Percentiles rank a stretch among this genome's conserved stretches.
These are phyloP conservation scores for Pythium guiyangense DNA, from an alignment of 352 stramenopile species.

Conservation along the genomic window DNA sequence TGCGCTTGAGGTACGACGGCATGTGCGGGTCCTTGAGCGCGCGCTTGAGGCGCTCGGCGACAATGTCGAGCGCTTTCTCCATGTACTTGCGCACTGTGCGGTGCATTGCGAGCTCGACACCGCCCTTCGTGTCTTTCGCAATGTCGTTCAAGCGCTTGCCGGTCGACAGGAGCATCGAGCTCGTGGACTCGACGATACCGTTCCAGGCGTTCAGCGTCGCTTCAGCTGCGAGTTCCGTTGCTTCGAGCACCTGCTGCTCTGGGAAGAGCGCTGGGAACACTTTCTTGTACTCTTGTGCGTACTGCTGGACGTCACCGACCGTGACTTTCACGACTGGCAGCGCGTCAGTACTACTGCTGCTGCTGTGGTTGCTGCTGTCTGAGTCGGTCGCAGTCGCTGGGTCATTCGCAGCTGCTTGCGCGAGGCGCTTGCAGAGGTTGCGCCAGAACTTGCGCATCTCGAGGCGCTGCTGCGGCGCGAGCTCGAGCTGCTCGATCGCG, in stretches of 20 bases:
- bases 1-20: constrained; percentile 74
- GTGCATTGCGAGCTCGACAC: constrained; percentile 79
- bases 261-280: constrained; percentile 81
- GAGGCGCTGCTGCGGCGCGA: constrained; percentile 53
- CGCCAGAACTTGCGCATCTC: constrained; percentile 79
- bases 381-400: constrained; percentile 1
- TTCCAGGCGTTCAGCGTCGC: constrained; percentile 37
- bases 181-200: constrained; percentile 72
- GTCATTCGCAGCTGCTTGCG: constrained; percentile 5
- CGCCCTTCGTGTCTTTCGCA: constrained; percentile 78
- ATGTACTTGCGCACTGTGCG: constrained; percentile 72
- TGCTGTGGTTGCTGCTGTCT: background rate
- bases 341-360: background rate
- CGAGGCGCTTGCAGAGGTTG: constrained; percentile 46
- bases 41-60: constrained; percentile 67
- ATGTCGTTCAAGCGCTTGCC: constrained; percentile 81
- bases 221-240: constrained; percentile 39
- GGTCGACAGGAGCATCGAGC: constrained; percentile 74
- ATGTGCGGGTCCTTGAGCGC: constrained; percentile 83
- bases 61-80: constrained; percentile 73
- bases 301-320: constrained; percentile 68
- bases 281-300: constrained; percentile 76
- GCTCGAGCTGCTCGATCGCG: constrained; percentile 52
- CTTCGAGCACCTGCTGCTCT: constrained; percentile 56
- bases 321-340: constrained; percentile 20